These are phyloP conservation scores for Lachnum nothofagi DNA, from an alignment of 2,329 filamentous ascomycete species.

Conservation along the genomic window DNA sequence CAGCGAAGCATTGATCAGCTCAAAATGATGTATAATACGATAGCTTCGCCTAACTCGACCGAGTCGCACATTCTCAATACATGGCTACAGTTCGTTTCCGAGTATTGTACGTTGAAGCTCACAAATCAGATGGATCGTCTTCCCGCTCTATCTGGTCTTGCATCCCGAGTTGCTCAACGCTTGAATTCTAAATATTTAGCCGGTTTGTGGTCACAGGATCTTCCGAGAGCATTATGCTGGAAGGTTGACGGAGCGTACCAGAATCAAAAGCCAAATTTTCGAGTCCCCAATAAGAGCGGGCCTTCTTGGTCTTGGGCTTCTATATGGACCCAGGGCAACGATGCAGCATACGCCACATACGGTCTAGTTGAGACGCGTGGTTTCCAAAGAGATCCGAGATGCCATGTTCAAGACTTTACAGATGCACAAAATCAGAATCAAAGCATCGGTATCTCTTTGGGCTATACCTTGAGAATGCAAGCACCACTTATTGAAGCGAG, in stretches of 20 bases:
- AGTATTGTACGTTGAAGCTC: constrained; percentile 1
- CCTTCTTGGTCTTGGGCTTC: constrained; percentile 4
- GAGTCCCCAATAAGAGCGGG: not conserved
- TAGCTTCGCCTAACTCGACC: not conserved
- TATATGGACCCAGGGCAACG: not conserved
- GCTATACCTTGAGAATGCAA: not conserved
- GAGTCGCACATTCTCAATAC: not conserved
- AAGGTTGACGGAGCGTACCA: not conserved
- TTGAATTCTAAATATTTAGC: not conserved
- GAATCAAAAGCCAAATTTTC: not conserved
- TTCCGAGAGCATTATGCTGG: constrained; percentile 1
- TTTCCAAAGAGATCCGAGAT: not conserved
- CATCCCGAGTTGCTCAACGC: not conserved
- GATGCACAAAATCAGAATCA: not conserved
- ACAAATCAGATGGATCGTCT: constrained; percentile 2
- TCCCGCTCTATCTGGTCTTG: constrained; percentile 1
- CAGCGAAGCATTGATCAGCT: not conserved
- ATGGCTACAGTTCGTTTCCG: not conserved
- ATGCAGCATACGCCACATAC: not conserved
- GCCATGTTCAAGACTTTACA: not conserved
- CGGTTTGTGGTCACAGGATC: constrained; percentile 2
- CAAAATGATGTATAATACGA: not conserved
- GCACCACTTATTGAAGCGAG: not conserved
- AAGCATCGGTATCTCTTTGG: not conserved
- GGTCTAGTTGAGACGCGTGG: not conserved